phyloP scores from a whole-genome alignment of 2,329 filamentous ascomycete species.

The Cladosporium sp. region DNA sequence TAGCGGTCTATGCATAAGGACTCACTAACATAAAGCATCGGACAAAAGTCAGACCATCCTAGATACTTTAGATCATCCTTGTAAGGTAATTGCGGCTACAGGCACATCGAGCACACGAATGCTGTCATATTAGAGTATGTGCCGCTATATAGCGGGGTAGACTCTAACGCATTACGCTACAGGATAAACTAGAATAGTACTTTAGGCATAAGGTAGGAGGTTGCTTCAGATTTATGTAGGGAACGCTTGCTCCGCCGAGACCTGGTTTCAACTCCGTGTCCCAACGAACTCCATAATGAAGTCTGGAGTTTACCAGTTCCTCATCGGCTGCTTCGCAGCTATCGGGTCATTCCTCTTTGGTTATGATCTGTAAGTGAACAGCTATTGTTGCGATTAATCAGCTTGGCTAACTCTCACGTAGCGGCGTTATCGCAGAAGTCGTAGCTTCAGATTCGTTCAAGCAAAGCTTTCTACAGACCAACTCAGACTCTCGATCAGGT shows the following conservation, averaged over 20 bases:
- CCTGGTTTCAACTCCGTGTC: neutral
- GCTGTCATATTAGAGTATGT: neutral
- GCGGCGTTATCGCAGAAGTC: constrained; percentile 27
- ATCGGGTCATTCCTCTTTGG: constrained; percentile 47
- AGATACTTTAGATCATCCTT: neutral
- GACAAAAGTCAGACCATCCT: neutral
- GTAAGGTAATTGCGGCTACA: neutral
- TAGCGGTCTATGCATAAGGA: neutral
- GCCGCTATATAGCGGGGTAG: neutral
- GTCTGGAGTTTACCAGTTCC: constrained; percentile 29
- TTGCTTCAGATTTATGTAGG: neutral
- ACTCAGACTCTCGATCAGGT: constrained; percentile 24
- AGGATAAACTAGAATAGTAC: neutral
- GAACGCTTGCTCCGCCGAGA: neutral
- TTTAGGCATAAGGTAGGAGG: too few relatives aligned
- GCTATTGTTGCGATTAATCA: neutral
- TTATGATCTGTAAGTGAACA: constrained; percentile 43
- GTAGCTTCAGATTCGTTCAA: constrained; percentile 28
- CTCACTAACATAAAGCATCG: neutral
- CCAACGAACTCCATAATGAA: constrained; percentile 18
- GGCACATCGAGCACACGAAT: neutral
- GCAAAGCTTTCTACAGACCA: constrained; percentile 22
- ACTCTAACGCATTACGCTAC: neutral
- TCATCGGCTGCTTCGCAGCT: constrained; percentile 45
- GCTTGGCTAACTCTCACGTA: neutral